Base-by-base conservation (phyloP, 257 asterid species). In the Ophiorrhiza pumila region DNA sequence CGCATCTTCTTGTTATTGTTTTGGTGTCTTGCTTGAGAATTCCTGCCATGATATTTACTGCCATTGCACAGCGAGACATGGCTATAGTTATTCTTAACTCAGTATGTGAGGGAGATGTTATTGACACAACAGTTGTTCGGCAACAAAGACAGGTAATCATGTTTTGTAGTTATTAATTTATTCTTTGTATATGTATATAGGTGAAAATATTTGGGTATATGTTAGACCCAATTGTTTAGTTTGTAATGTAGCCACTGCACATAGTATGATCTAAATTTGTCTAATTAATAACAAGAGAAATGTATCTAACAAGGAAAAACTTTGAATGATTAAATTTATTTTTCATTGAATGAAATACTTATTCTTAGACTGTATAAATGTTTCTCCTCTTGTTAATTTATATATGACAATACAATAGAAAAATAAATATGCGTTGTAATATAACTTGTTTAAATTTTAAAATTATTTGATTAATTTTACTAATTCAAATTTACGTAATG, bases 11-110 rank as follows among this genome's bases (percentile, higher is more conserved):
- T 2, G n/a, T 73, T 12, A 27, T 52, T 31, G 62, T 73, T 52
- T 29, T 73, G 60, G 82, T 35, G 12, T 50, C 75, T 27, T 31
- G 73, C 22, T 12, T 42, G 3, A 61, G 82, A 9, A 37, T 78
- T 52, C 72, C 46, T 50, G 65, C 74, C 60, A 78, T 78, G 82
- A 68, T 78, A 43, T 64, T 62, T 1, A 69, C 75, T 60, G 78
- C 59, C n/a, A 13, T 73, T 22, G 71, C 74, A 3, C 82, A 78
- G 35, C 75, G 53, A 59, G 75, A 69, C 41, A 42, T 69, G 29
- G 82, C 82, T 66, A n/a, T 55, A 10, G 8, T 50, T n/a, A 63
- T 78, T 14, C 39, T 78, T 12, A 18, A 35, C n/a, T 60, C 75
- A 45, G 55, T 39, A 22, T 2, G 64, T 5, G 56, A 78, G 17